Conservation (phyloP, 192 early-diverging fungal genomes). For the Entomortierella lignicola region DNA sequence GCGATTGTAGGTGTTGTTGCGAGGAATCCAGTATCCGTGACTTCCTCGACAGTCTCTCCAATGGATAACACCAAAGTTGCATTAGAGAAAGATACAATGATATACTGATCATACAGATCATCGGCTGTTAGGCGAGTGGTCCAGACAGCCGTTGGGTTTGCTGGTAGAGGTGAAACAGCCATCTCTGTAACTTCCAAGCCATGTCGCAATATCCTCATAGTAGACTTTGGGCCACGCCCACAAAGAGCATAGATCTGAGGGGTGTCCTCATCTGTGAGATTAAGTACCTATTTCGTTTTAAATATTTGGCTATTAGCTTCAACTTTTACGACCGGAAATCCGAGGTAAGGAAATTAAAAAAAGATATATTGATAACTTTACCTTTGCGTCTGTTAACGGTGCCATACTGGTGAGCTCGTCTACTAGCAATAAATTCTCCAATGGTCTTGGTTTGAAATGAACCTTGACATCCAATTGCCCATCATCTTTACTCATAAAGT, state of each 20-base stretch:
- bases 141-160: constrained; percentile 95
- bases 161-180: constrained; percentile 93
- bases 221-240: constrained; percentile 82
- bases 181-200: constrained; percentile 94
- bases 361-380: constrained; percentile 2
- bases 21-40: constrained; percentile 90
- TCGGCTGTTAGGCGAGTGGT: constrained; percentile 62
- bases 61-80: constrained; percentile 93
- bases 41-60: constrained; percentile 93
- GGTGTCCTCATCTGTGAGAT: constrained; percentile 90
- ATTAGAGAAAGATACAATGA: constrained; percentile 93
- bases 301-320: neutral
- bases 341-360: neutral
- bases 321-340: neutral
- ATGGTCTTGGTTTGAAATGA: constrained; percentile 78
- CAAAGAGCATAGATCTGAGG: constrained; percentile 95
- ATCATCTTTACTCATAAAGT: constrained; percentile 71
- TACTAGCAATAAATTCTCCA: constrained; percentile 89
- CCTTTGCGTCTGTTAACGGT: constrained; percentile 86
- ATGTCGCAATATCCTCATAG: constrained; percentile 91
- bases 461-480: constrained; percentile 56
- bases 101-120: constrained; percentile 77
- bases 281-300: constrained; percentile 65
- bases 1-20: constrained; percentile 85
- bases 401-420: constrained; percentile 89